Evolutionary conservation across 345 rosid species (phyloP), one percentile per base, ranked within the genome.

Genomic region (Populus alba): DNA sequence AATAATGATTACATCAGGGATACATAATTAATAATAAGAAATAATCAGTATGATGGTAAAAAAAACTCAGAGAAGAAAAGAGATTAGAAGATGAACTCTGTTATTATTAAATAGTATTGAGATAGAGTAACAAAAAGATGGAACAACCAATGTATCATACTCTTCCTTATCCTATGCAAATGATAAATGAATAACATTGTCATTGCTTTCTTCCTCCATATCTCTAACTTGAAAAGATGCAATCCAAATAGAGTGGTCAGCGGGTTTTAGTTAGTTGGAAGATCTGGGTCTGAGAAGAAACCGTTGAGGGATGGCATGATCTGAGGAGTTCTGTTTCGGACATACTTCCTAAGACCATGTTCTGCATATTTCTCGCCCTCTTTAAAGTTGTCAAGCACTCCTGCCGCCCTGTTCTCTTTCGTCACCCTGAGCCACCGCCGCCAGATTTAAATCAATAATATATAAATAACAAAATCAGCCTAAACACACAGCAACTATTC

Each of bases 311-410:
- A 87, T 4, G 92, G 91, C 92, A 91, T 89, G 84, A 91, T 73
- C 89, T 91, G 82, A 25, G 91, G 81, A 17, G 76, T 13, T 53
- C 23, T 88, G 0, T 70, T 72, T 33, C 82, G 88, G 38, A 88
- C 83, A 43, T 33, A 91, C 83, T 80, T 89, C 86, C 92, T 87
- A 18, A 88, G 66, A 12, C 68, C 82, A 62, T 89, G 90, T 81
- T 89, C 88, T 70, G 78, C 68, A 79, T 91, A 91, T 72, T 62
- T 91, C 83, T 89, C 81, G 12, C 95, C 95, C 62, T 89, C 95
- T 15, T 49, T 88, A 65, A 79, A 84, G 85, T 87, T 89, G 0
- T 89, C 89, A 13, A 90, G 89, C 45, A 89, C 76, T 76, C 94
- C 94, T 6, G 92, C 90, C 5, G 85, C 77, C 74, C 92, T 89